Evolutionary conservation across 345 rosid species (phyloP).

Genomic region (Lepidium aucheri): DNA sequence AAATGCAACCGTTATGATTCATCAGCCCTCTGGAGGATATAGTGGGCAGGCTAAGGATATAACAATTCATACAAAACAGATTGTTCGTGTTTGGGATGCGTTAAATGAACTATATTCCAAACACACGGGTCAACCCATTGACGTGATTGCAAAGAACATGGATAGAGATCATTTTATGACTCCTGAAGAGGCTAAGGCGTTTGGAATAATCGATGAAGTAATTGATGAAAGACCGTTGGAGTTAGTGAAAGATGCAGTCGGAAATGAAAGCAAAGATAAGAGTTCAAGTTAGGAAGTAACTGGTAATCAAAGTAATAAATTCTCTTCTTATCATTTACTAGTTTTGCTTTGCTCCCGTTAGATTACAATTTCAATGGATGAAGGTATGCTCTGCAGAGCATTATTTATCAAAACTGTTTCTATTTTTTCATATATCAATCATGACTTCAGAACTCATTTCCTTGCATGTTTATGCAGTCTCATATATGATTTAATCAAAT

Average conservation of each 20-base stretch:
- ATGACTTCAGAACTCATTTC: slow-evolving; percentile 1
- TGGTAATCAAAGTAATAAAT: slow-evolving; percentile 23
- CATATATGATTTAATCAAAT: not conserved
- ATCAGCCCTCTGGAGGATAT: slow-evolving; percentile 98
- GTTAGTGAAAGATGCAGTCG: slow-evolving; percentile 78
- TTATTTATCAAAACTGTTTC: slow-evolving; percentile 12
- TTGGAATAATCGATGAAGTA: slow-evolving; percentile 94
- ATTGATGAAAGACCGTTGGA: slow-evolving; percentile 78
- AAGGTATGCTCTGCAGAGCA: slow-evolving; percentile 7
- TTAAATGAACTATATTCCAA: slow-evolving; percentile 63
- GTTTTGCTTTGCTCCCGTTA: slow-evolving; percentile 13
- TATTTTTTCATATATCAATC: slow-evolving; percentile 3
- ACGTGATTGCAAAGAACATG: slow-evolving; percentile 79
- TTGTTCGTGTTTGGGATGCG: slow-evolving; percentile 84
- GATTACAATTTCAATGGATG: not conserved
- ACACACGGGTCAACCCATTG: slow-evolving; percentile 75
- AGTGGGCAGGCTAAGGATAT: slow-evolving; percentile 95
- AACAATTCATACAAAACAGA: slow-evolving; percentile 89
- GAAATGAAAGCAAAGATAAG: slow-evolving; percentile 51
- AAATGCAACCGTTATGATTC: slow-evolving; percentile 91
- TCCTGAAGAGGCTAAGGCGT: slow-evolving; percentile 82
- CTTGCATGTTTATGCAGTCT: not conserved
- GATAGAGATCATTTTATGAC: slow-evolving; percentile 98
- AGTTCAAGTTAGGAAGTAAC: slow-evolving; percentile 39
- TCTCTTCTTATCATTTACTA: not conserved